A percentile compares a stretch with the other conserved stretches of the same genome.
These are phyloP conservation scores for Ogataea nonfermentans DNA, from an alignment of 805 yeast genomes.

Conservation along the genomic window DNA sequence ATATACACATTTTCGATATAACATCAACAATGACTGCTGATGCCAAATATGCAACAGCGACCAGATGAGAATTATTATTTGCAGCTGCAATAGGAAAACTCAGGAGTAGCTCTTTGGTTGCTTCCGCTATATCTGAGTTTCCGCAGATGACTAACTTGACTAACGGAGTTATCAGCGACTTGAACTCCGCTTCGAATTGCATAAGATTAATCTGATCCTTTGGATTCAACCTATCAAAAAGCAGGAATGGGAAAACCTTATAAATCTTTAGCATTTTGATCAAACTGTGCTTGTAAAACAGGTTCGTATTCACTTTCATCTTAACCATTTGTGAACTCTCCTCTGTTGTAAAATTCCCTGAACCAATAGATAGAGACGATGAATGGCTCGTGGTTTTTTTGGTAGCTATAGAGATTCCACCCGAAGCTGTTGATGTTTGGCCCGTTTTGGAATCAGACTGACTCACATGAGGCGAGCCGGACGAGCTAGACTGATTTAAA, in stretches of 20 bases:
- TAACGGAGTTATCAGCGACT: conserved; percentile 31
- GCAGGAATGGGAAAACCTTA: conserved; percentile 35
- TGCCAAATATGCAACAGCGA: conserved; percentile 39
- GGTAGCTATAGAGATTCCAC: neutral
- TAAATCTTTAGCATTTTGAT: conserved; percentile 33
- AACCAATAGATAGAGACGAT: neutral
- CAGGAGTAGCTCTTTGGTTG: conserved; percentile 37
- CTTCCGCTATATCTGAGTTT: conserved; percentile 34
- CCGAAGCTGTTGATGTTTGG: neutral
- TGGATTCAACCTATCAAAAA: conserved; percentile 21
- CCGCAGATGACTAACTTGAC: conserved; percentile 38
- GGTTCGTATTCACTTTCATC: conserved; percentile 14
- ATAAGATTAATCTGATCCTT: conserved; percentile 10
- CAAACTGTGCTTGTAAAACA: conserved; percentile 20
- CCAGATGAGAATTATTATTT: conserved; percentile 28
- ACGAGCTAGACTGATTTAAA: neutral
- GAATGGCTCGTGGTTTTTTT: neutral
- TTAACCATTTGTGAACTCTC: conserved; percentile 7
- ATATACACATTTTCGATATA: conserved; percentile 32
- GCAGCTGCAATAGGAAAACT: conserved; percentile 35
- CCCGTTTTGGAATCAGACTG: neutral
- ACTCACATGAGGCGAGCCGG: neutral
- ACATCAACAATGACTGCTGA: conserved; percentile 37
- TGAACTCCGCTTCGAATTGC: conserved; percentile 22
- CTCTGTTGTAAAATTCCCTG: neutral